Percentiles rank a stretch among this genome's conserved stretches.
Conservation (phyloP, 495 filamentous ascomycete genomes). For the Penicillium salamii region DNA sequence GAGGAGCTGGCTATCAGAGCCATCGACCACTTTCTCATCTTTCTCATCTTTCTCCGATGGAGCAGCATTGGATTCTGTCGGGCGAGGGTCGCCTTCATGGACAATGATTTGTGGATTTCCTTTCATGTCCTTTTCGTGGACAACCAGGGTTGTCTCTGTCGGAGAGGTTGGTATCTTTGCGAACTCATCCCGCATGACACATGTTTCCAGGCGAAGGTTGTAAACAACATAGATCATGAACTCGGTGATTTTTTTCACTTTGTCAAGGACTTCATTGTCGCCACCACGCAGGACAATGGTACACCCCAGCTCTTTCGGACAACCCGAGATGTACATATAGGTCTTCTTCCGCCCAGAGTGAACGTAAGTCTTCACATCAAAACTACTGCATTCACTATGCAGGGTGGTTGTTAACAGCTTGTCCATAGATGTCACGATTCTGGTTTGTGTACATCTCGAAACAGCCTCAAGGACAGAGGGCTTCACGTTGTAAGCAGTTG, state of each 20-base stretch:
- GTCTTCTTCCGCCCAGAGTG: slow-evolving; percentile 82
- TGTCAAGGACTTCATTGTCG: slow-evolving; percentile 61
- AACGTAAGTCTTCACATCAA: slow-evolving; percentile 94
- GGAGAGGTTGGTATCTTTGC: slow-evolving; percentile 75
- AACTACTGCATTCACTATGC: slow-evolving; percentile 75
- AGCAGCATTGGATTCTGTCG: background rate
- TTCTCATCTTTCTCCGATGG: slow-evolving; percentile 20
- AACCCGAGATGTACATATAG: slow-evolving; percentile 93
- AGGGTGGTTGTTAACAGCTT: slow-evolving; percentile 83
- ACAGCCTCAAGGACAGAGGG: slow-evolving; percentile 92
- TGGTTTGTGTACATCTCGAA: slow-evolving; percentile 82
- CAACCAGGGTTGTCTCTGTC: slow-evolving; percentile 24
- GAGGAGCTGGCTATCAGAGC: slow-evolving; percentile 13
- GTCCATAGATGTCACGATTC: slow-evolving; percentile 92
- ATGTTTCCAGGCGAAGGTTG: slow-evolving; percentile 94
- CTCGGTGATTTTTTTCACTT: slow-evolving; percentile 91
- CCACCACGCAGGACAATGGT: slow-evolving; percentile 92
- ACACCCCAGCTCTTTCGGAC: slow-evolving; percentile 88
- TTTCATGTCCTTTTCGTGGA: slow-evolving; percentile 7
- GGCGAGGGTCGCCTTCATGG: background rate
- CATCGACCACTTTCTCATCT: background rate
- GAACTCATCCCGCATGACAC: slow-evolving; percentile 92
- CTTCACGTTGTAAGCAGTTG: slow-evolving; percentile 95
- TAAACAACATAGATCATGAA: slow-evolving; percentile 99
- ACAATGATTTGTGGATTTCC: background rate